Conservation (phyloP, 208 protist species). For the Jaenimonas drosophilae region DNA sequence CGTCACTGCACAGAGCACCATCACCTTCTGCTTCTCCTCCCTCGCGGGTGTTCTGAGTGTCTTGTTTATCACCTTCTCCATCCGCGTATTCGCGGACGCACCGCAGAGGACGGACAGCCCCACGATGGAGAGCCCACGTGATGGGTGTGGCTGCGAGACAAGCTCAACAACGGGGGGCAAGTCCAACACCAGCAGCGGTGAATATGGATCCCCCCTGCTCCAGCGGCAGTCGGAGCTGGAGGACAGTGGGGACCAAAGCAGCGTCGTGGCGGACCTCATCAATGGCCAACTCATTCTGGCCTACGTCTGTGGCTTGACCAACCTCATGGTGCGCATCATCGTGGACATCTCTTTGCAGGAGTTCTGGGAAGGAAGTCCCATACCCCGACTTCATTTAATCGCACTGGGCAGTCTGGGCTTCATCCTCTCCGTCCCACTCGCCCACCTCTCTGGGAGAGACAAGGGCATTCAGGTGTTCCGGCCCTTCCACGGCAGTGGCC, state of each 20-base stretch:
- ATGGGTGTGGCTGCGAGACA: no score
- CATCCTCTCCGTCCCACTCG: conserved; percentile 37
- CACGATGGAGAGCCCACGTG: no score
- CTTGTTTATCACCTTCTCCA: conserved; percentile 23
- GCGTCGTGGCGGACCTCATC: conserved; percentile 17
- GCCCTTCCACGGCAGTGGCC: conserved; percentile 50
- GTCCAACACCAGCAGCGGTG: no score
- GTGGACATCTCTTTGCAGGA: conserved; percentile 32
- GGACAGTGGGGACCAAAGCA: background rate
- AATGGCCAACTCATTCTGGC: conserved; percentile 54
- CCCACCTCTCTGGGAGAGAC: conserved; percentile 47
- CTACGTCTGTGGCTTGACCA: conserved; percentile 33
- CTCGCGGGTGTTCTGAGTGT: conserved; percentile 25
- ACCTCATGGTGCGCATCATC: conserved; percentile 40
- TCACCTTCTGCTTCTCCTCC: conserved; percentile 12
- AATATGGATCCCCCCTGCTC: no score
- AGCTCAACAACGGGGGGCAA: no score
- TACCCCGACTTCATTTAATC: conserved; percentile 18
- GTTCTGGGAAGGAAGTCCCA: conserved; percentile 14
- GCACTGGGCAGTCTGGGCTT: conserved; percentile 25
- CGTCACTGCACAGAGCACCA: conserved; percentile 14
- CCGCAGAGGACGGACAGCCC: no score
- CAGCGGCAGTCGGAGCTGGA: no score
- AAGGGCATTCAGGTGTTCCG: conserved; percentile 46
- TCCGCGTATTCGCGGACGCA: conserved; percentile 36